Evolutionary conservation across 345 rosid genomes (phyloP).

Genomic region (Camelina laxa): DNA sequence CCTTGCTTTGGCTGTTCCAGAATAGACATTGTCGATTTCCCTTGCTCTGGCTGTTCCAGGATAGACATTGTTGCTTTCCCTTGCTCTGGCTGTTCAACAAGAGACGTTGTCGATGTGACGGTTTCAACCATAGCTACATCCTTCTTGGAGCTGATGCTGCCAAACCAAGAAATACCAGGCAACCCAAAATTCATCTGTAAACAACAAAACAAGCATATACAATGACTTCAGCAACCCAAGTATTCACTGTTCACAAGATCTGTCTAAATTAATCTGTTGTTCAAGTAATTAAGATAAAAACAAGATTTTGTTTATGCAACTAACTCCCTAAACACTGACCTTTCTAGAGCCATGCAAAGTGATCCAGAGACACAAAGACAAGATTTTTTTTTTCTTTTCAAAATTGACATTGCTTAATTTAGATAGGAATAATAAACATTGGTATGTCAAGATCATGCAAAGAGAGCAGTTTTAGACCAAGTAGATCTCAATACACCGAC

Average conservation of each 20-base stretch:
- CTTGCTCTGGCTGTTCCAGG: constrained; percentile 50
- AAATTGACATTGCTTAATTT: background rate
- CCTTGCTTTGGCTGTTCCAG: constrained; percentile 48
- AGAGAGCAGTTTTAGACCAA: no score
- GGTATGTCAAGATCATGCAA: constrained; percentile 16
- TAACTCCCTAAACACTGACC: constrained; percentile 1
- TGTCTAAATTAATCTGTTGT: no score
- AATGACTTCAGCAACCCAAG: constrained; percentile 11
- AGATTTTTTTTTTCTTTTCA: background rate
- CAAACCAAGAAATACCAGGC: constrained; percentile 52
- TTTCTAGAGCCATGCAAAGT: constrained; percentile 12
- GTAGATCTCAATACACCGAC: no score
- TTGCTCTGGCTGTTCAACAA: constrained; percentile 49
- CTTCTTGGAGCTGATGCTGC: constrained; percentile 40
- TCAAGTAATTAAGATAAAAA: background rate
- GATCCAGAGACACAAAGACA: constrained; percentile 5
- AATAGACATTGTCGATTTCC: constrained; percentile 32
- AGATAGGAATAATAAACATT: background rate
- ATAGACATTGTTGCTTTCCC: constrained; percentile 39
- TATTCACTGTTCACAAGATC: background rate
- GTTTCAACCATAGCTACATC: constrained; percentile 48
- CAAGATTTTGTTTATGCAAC: constrained; percentile 1
- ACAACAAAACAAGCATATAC: background rate
- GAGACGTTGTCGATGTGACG: constrained; percentile 40
- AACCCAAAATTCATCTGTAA: constrained; percentile 57